A percentile compares a stretch with the other conserved stretches of the same genome.
These are phyloP conservation scores for Actinomortierella ambigua DNA, from an alignment of 371 early-diverging fungal genomes.

Conservation along the genomic window DNA sequence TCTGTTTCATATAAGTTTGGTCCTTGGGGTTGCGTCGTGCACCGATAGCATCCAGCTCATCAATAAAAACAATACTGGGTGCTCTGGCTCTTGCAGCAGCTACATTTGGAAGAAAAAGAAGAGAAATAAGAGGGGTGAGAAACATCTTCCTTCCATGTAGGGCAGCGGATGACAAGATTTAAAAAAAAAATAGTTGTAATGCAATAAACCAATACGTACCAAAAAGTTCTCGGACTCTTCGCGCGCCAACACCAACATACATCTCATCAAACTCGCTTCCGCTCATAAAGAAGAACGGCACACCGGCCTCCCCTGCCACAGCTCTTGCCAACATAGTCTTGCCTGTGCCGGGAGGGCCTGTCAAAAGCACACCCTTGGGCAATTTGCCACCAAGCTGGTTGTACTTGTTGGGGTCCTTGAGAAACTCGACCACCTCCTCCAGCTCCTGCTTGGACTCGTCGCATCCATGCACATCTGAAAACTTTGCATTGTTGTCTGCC, in stretches of 20 bases:
- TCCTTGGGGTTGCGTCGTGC: slow-evolving; percentile 94
- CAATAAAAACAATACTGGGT: slow-evolving; percentile 99
- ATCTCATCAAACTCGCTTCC: slow-evolving; percentile 98
- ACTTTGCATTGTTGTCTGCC: slow-evolving; percentile 71
- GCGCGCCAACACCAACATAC: slow-evolving; percentile 98
- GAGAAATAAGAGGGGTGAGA: neutral
- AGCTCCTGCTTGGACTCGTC: slow-evolving; percentile 97
- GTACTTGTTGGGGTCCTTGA: slow-evolving; percentile 91
- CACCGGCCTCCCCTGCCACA: slow-evolving; percentile 93
- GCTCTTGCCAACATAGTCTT: slow-evolving; percentile 91
- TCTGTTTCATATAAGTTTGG: slow-evolving; percentile 93
- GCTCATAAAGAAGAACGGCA: slow-evolving; percentile 97
- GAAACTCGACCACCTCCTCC: slow-evolving; percentile 93
- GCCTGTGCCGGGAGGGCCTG: slow-evolving; percentile 99
- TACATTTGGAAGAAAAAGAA: slow-evolving; percentile 33
- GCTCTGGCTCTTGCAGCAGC: slow-evolving; percentile 94
- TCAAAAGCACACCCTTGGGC: slow-evolving; percentile 96
- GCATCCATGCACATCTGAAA: slow-evolving; percentile 96
- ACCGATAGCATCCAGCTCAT: slow-evolving; percentile 99
- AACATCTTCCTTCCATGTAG: neutral
- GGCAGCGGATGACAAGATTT: neutral
- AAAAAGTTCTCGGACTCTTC: slow-evolving; percentile 80
- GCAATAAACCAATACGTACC: slow-evolving; percentile 40
- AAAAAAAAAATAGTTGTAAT: neutral
- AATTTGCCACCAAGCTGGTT: slow-evolving; percentile 93